A percentile compares a stretch with the other conserved stretches of the same genome.
Evolutionary conservation across 768 basidiomycete genomes (phyloP).

Genomic region (Auricularia sp.): DNA sequence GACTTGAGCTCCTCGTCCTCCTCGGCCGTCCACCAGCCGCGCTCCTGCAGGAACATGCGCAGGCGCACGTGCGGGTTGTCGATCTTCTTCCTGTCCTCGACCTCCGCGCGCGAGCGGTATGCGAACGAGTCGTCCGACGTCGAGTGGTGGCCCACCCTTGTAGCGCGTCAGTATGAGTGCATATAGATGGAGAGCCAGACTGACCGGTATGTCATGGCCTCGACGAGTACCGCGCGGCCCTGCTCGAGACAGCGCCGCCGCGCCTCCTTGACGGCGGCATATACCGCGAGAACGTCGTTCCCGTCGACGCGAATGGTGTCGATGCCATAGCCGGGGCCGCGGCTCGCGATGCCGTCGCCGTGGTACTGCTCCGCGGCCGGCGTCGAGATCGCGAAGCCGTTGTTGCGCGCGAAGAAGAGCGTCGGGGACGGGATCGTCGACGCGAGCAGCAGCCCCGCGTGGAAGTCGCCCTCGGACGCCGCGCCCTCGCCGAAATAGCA

Average conservation of each 20-base stretch:
- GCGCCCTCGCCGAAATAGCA: conserved; percentile 86
- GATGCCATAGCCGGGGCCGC: conserved; percentile 87
- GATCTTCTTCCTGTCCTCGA: conserved; percentile 83
- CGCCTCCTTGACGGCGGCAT: conserved; percentile 62
- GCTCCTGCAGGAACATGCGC: conserved; percentile 73
- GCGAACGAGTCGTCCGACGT: conserved; percentile 95
- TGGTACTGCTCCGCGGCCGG: conserved; percentile 82
- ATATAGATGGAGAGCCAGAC: conserved; percentile 11
- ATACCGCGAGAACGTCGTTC: conserved; percentile 82
- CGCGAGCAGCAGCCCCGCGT: conserved; percentile 77
- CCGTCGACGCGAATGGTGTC: conserved; percentile 91
- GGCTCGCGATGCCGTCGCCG: conserved; percentile 86
- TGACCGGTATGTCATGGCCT: conserved; percentile 85
- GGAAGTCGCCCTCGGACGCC: conserved; percentile 91
- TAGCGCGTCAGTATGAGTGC: background rate
- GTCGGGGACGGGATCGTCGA: conserved; percentile 69
- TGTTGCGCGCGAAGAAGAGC: conserved; percentile 68
- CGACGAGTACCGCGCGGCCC: conserved; percentile 72
- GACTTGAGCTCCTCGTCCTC: conserved; percentile 67
- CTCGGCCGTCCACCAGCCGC: conserved; percentile 73
- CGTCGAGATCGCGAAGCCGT: conserved; percentile 93
- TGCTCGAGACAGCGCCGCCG: conserved; percentile 62
- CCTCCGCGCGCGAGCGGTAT: conserved; percentile 81
- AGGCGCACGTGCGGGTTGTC: conserved; percentile 84
- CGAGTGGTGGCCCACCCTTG: conserved; percentile 85